These are phyloP conservation scores for Tremella yokohamensis DNA, from an alignment of 768 basidiomycete species.

Conservation along the genomic window DNA sequence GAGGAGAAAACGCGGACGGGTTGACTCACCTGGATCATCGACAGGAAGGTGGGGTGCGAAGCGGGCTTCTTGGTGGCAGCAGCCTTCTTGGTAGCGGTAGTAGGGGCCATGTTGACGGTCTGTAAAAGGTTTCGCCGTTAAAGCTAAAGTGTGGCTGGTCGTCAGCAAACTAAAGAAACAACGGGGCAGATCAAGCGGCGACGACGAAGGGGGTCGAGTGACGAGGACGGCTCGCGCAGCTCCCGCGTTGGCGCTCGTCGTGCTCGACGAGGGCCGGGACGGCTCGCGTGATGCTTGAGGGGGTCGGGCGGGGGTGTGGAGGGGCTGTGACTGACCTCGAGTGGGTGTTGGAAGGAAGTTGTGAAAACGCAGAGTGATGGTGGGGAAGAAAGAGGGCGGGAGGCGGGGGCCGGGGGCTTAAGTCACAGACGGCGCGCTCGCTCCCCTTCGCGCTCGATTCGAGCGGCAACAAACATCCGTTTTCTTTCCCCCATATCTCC, in stretches of 20 bases:
- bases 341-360: conserved; percentile 5
- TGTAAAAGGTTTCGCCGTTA: conserved; percentile 14
- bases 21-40: conserved; percentile 54
- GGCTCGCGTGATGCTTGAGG: conserved; percentile 4
- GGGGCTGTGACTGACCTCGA: conserved; percentile 7
- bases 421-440: conserved; percentile 4
- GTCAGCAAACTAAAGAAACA: conserved; percentile 10
- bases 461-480: conserved; percentile 5
- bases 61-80: conserved; percentile 42
- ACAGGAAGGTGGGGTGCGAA: conserved; percentile 58
- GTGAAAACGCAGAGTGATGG: conserved; percentile 10
- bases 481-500: conserved; percentile 4
- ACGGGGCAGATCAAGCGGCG: conserved; percentile 7
- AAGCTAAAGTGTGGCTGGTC: conserved; percentile 19
- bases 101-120: conserved; percentile 47
- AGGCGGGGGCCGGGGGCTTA: background rate
- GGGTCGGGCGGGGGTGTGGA: background rate
- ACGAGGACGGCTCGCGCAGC: background rate
- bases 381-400: conserved; percentile 22
- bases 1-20: background rate
- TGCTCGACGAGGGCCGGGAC: background rate
- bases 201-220: conserved; percentile 5
- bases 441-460: conserved; percentile 7
- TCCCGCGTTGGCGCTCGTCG: background rate
- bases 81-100: conserved; percentile 42